Evolutionary conservation across 331 rosid species (phyloP).

Genomic region (Stylosanthes scabra): DNA sequence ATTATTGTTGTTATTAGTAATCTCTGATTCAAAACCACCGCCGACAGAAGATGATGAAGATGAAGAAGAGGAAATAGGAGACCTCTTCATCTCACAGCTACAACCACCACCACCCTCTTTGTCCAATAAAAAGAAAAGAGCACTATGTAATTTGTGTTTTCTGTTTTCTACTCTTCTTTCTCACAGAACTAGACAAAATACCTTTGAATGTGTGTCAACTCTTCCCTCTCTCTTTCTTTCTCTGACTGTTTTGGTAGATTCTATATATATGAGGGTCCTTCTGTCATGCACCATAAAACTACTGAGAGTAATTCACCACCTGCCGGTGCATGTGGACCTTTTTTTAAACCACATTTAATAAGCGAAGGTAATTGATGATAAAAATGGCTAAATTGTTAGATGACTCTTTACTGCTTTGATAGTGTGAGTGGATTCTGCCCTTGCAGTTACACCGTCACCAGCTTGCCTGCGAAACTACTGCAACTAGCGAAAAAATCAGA

Average conservation of each 20-base stretch:
- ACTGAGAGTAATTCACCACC: too few relatives aligned
- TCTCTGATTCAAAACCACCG: not conserved
- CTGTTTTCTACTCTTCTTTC: not conserved
- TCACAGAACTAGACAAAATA: conserved; percentile 21
- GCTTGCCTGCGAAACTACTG: too few relatives aligned
- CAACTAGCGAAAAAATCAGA: too few relatives aligned
- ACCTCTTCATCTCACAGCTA: conserved; percentile 63
- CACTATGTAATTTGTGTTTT: not conserved
- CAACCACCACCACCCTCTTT: not conserved
- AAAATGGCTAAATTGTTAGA: too few relatives aligned
- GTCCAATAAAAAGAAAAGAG: not conserved
- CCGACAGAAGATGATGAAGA: conserved; percentile 65
- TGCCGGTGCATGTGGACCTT: too few relatives aligned
- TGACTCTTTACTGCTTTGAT: too few relatives aligned
- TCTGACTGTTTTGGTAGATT: conserved; percentile 21
- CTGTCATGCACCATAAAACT: too few relatives aligned
- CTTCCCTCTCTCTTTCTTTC: conserved; percentile 16
- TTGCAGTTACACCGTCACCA: too few relatives aligned
- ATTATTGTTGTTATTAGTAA: conserved; percentile 42
- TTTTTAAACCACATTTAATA: too few relatives aligned
- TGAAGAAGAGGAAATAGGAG: conserved; percentile 52
- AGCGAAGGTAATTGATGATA: too few relatives aligned
- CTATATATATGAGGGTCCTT: not conserved
- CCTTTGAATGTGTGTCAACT: conserved; percentile 9
- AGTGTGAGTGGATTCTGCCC: too few relatives aligned